Base-by-base conservation (phyloP, 2,329 filamentous ascomycete species). In the Neocatenulostroma microsporum region DNA sequence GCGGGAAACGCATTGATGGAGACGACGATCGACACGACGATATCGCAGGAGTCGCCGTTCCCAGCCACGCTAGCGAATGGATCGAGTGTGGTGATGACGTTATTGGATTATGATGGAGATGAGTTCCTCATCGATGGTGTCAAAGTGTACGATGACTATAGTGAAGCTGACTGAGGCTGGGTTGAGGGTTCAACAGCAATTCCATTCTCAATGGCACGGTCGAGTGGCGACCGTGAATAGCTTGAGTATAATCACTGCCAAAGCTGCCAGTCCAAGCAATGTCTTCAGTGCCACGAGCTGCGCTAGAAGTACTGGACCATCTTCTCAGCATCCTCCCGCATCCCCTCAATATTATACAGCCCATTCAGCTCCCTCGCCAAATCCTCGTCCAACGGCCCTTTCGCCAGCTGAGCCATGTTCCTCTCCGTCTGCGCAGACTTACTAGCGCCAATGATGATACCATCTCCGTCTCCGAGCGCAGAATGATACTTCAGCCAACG, bases 401-500 rank as follows among this genome's bases (percentile, higher is more conserved):
- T 43, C 24, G 37, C 30, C 18, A 46, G 28, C 25, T 39, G 35
- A 15, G 42, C 33, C 11, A 48, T n/a, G 17, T 46, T 50, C 18
- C 38, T 33, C 32, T 35, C 34, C 27, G 49, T 12, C 30, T 53
- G 50, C 28, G 39, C 32, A 2, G 38, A 24, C 17, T 39, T 35
- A 19, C 39, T 40, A 8, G 34, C 57, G 2, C 59, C 60, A 17
- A 62, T 51, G 32, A 62, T 60, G 1, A 62, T 45, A 2, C 36
- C 55, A 50, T 63, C 61, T 0, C 47, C 50, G 5, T 47, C 30
- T n/a, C 46, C 47, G 24, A 64, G 32, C 13, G 40, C 21, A 3
- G 56, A 63, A 40, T 70, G 66, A 50, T 69, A 60, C 3, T 49
- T 45, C 13, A 61, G 46, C 67, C 67, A 70, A 15, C 66, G 42